Conservation (phyloP, 164 flowering plant species). For the Magnolia changhungtana region DNA sequence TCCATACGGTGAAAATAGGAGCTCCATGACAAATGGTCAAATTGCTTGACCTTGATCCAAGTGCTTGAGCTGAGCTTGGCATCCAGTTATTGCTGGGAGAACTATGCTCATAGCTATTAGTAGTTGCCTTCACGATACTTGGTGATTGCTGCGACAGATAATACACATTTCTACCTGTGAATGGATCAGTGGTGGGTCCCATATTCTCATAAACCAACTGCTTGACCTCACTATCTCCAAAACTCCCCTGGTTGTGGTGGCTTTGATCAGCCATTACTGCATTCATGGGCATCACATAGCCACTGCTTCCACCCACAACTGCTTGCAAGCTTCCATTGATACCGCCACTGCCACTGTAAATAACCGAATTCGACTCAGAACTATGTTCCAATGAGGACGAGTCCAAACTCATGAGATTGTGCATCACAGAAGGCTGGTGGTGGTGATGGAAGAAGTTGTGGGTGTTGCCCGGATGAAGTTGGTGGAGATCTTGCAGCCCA, state of each 20-base stretch:
- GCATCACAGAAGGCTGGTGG: constrained; percentile 46
- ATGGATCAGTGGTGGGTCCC: constrained; percentile 29
- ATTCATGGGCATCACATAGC: constrained; percentile 31
- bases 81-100: constrained; percentile 54
- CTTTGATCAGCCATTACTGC: constrained; percentile 32
- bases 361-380: constrained; percentile 44
- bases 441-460: constrained; percentile 46
- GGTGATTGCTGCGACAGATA: constrained; percentile 35
- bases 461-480: constrained; percentile 51
- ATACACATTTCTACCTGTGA: constrained; percentile 37
- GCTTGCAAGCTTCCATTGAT: constrained; percentile 14
- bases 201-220: constrained; percentile 34
- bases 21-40: constrained; percentile 43
- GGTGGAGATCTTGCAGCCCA: constrained; percentile 31
- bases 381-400: constrained; percentile 59
- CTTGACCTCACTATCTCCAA: constrained; percentile 37
- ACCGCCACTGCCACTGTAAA: constrained; percentile 26
- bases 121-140: constrained; percentile 11
- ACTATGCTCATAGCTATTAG: constrained; percentile 32
- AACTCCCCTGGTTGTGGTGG: constrained; percentile 24
- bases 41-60: constrained; percentile 34
- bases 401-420: constrained; percentile 57
- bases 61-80: constrained; percentile 51
- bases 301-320: constrained; percentile 20
- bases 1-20: constrained; percentile 59